Evolutionary conservation across 768 basidiomycete genomes (phyloP).

Genomic region (Pilatotrama ljubarskyi): DNA sequence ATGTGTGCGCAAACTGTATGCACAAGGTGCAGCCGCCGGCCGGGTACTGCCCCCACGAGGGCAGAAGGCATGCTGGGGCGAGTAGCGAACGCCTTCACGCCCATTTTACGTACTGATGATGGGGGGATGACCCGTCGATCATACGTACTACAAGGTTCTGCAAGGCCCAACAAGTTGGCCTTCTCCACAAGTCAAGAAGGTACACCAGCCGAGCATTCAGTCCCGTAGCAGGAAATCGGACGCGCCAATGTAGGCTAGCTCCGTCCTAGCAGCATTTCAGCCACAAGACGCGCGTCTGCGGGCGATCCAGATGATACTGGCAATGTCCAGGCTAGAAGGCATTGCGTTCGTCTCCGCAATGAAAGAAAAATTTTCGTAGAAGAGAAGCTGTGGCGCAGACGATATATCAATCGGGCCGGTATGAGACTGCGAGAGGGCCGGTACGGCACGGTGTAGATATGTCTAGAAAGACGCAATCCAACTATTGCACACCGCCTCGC

Average conservation of each 20-base stretch:
- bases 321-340: neutral
- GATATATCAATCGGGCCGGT: neutral
- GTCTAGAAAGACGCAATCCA: neutral
- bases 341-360: neutral
- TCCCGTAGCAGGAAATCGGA: neutral
- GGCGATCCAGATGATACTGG: neutral
- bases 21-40: neutral
- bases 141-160: conserved; percentile 14
- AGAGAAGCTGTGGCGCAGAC: neutral
- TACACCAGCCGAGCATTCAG: conserved; percentile 15
- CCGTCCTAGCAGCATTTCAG: neutral
- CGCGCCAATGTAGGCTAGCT: neutral
- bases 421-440: neutral
- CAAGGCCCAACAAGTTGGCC: conserved; percentile 1
- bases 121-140: conserved; percentile 14
- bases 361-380: neutral
- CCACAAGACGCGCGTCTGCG: neutral
- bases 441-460: neutral
- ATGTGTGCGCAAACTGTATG: conserved; percentile 1
- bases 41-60: conserved; percentile 8
- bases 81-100: neutral
- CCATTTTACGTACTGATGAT: conserved; percentile 21
- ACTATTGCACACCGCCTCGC: neutral
- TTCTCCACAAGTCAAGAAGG: conserved; percentile 19
- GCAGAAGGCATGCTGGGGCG: conserved; percentile 8